Percentiles rank a stretch among this genome's conserved stretches.
Evolutionary conservation across 768 basidiomycete genomes (phyloP).

Genomic region (Strobilomyces confusus): DNA sequence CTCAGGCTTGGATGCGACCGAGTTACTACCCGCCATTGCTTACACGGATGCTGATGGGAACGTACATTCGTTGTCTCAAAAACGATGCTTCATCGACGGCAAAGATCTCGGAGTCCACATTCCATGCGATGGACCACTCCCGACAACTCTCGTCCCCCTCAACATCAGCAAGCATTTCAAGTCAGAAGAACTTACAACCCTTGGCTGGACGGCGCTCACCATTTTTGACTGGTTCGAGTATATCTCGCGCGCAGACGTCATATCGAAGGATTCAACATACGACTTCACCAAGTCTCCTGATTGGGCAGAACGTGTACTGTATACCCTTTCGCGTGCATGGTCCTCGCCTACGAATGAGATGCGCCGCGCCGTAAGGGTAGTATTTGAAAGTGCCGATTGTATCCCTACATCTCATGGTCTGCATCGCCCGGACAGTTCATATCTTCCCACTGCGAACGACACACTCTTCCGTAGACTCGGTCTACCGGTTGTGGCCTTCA

Average conservation of each 20-base stretch:
- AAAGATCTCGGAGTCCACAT: conserved; percentile 53
- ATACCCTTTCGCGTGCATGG: conserved; percentile 67
- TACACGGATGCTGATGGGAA: conserved; percentile 47
- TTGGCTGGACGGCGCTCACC: conserved; percentile 75
- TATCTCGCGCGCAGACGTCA: conserved; percentile 48
- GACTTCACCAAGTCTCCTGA: neutral
- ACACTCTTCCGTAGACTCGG: conserved; percentile 63
- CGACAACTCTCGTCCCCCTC: conserved; percentile 4
- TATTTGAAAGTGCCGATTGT: conserved; percentile 14
- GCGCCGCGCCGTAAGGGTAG: neutral
- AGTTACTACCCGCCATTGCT: conserved; percentile 68
- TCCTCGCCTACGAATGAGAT: conserved; percentile 39
- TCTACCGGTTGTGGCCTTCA: conserved; percentile 59
- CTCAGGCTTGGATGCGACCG: conserved; percentile 42
- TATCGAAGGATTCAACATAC: conserved; percentile 11
- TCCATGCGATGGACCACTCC: conserved; percentile 14
- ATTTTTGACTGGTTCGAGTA: conserved; percentile 72
- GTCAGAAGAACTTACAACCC: conserved; percentile 48
- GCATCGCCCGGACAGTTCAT: conserved; percentile 33
- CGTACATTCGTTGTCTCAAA: conserved; percentile 61
- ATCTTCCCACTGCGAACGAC: conserved; percentile 70
- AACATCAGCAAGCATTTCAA: conserved; percentile 44
- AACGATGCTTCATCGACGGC: conserved; percentile 70
- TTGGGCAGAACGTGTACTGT: conserved; percentile 44
- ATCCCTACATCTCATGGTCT: neutral